Conservation (phyloP, 2,329 filamentous ascomycete species). For the Xylariaceae sp. region DNA sequence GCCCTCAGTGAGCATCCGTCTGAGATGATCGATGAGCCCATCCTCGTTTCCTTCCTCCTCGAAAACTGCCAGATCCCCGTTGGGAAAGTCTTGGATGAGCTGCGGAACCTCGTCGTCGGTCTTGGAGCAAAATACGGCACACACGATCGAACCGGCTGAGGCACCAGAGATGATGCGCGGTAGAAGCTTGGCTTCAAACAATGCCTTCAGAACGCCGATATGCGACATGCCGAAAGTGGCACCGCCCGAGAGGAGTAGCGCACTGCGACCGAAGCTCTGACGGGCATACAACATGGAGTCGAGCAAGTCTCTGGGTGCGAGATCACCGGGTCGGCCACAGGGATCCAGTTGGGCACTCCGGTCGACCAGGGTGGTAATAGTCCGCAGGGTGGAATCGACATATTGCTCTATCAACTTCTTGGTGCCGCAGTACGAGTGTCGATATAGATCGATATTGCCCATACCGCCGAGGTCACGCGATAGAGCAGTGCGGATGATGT, state of each 20-base stretch:
- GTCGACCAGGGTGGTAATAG: conserved; percentile 70
- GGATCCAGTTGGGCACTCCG: conserved; percentile 47
- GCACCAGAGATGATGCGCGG: conserved; percentile 86
- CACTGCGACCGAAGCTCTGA: conserved; percentile 82
- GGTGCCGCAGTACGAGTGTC: conserved; percentile 80
- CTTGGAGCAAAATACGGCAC: conserved; percentile 72
- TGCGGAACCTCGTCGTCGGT: conserved; percentile 75
- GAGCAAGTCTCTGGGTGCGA: conserved; percentile 59
- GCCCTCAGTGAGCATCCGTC: conserved; percentile 75
- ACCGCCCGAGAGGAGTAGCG: conserved; percentile 78
- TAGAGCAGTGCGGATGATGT: conserved; percentile 75
- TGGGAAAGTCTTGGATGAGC: conserved; percentile 67
- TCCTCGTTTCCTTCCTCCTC: conserved; percentile 59
- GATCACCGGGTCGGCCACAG: conserved; percentile 26
- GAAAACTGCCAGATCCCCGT: conserved; percentile 80
- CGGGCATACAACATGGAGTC: conserved; percentile 70
- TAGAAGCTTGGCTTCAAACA: conserved; percentile 72
- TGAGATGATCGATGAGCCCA: conserved; percentile 65
- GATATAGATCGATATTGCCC: conserved; percentile 79
- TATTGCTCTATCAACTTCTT: conserved; percentile 86
- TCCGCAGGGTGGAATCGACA: conserved; percentile 73
- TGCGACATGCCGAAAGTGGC: conserved; percentile 92
- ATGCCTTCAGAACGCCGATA: conserved; percentile 78
- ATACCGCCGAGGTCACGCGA: conserved; percentile 82
- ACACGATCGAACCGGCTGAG: conserved; percentile 84